phyloP scores from a whole-genome alignment of 345 rosid species.

The Populus tremula region DNA sequence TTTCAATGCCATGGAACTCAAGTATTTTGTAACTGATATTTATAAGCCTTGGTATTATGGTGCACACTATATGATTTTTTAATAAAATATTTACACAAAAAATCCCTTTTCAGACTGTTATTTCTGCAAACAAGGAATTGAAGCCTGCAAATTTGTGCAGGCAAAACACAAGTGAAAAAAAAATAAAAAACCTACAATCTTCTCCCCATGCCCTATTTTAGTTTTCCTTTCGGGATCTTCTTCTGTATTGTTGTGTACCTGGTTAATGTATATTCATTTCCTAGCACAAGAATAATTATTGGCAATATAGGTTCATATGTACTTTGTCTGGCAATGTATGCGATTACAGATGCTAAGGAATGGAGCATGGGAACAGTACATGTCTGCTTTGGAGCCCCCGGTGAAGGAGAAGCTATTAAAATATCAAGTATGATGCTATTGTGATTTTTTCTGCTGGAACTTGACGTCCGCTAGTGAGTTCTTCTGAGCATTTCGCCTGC shows the following conservation, averaged over 20 bases:
- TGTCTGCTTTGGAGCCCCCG: conserved; percentile 78
- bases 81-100: neutral
- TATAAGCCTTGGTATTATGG: neutral
- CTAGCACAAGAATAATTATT: neutral
- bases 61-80: neutral
- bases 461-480: conserved; percentile 9
- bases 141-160: neutral
- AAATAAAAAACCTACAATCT: neutral
- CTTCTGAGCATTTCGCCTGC: conserved; percentile 13
- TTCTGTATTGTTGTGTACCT: neutral
- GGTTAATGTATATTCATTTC: neutral
- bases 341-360: conserved; percentile 72
- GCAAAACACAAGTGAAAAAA: neutral
- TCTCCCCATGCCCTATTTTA: neutral
- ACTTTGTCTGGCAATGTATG: neutral
- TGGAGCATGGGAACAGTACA: conserved; percentile 83
- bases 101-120: neutral
- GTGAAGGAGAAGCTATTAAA: conserved; percentile 80
- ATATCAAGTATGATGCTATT: conserved; percentile 56
- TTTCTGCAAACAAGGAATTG: neutral
- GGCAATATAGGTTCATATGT: neutral
- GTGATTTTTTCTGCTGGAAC: conserved; percentile 3
- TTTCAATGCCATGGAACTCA: neutral
- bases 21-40: neutral
- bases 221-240: neutral